phyloP scores from a whole-genome alignment of 2,329 filamentous ascomycete species.

The Curvularia eragrostidis region DNA sequence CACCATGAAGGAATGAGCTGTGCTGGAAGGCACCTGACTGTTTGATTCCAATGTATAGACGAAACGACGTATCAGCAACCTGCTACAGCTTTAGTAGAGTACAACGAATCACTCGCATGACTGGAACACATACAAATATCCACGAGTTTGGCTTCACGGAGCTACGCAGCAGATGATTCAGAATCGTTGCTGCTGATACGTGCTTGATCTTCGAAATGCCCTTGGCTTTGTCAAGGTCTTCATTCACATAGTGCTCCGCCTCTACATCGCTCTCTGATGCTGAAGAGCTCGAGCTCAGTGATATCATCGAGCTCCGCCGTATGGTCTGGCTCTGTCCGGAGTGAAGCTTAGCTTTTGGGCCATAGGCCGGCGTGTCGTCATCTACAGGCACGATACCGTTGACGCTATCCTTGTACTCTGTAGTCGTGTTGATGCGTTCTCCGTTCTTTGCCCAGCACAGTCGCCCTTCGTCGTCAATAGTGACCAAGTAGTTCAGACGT shows the following conservation, averaged over 20 bases:
- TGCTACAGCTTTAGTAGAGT: slow-evolving; percentile 16
- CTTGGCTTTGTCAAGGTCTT: slow-evolving; percentile 66
- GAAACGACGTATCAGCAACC: slow-evolving; percentile 80
- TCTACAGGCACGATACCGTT: slow-evolving; percentile 62
- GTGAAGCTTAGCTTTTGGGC: slow-evolving; percentile 35
- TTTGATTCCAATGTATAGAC: slow-evolving; percentile 90
- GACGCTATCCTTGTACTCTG: slow-evolving; percentile 78
- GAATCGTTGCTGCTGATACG: slow-evolving; percentile 73
- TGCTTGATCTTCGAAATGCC: slow-evolving; percentile 69
- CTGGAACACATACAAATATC: slow-evolving; percentile 71
- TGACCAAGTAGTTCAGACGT: slow-evolving; percentile 78
- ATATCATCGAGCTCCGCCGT: slow-evolving; percentile 34
- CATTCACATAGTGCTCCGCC: slow-evolving; percentile 69
- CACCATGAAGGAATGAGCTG: slow-evolving; percentile 84
- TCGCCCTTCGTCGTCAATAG: slow-evolving; percentile 74
- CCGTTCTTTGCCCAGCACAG: slow-evolving; percentile 90
- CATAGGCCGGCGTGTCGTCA: slow-evolving; percentile 53
- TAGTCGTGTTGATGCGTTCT: slow-evolving; percentile 75
- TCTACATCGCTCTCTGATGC: slow-evolving; percentile 64
- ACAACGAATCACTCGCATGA: background rate
- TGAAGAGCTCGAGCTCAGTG: slow-evolving; percentile 44
- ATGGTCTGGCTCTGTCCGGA: slow-evolving; percentile 32
- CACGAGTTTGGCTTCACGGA: slow-evolving; percentile 86
- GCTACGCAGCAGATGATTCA: slow-evolving; percentile 79
- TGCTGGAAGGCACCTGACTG: slow-evolving; percentile 88